Percentiles rank a stretch among this genome's conserved stretches.
Evolutionary conservation across 495 filamentous ascomycete species (phyloP).

Genomic region (Neurospora sp.): DNA sequence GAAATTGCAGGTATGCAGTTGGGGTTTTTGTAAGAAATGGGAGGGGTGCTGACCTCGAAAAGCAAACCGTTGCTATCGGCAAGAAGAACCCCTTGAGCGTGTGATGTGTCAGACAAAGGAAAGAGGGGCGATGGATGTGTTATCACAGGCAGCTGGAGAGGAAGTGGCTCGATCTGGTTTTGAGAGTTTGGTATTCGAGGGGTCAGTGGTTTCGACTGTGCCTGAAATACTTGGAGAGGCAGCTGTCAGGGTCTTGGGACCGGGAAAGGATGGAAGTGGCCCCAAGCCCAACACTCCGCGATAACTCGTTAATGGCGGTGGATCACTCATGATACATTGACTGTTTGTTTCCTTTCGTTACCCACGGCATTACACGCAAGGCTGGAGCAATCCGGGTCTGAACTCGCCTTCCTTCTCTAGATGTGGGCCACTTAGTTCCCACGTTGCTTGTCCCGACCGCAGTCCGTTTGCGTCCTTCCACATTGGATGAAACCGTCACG

Average conservation of each 20-base stretch:
- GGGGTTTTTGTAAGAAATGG: neutral
- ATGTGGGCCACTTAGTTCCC: neutral
- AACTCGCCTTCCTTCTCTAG: neutral
- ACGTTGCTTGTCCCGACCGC: neutral
- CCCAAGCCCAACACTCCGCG: neutral
- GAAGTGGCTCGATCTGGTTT: neutral
- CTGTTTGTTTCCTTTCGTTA: neutral
- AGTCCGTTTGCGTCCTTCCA: neutral
- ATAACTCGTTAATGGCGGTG: neutral
- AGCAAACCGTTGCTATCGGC: neutral
- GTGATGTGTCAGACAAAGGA: neutral
- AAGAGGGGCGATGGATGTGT: neutral
- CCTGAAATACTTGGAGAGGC: constrained; percentile 3
- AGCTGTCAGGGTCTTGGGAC: neutral
- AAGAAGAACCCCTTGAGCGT: neutral
- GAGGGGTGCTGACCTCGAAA: neutral
- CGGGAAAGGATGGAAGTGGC: neutral
- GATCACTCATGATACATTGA: neutral
- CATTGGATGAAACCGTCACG: neutral
- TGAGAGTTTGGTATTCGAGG: neutral
- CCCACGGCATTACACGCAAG: neutral
- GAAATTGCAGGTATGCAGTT: neutral
- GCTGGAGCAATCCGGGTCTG: neutral
- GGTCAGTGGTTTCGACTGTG: neutral
- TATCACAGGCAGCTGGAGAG: neutral